These are phyloP conservation scores for Ogataea nitratoaversa DNA, from an alignment of 805 yeast genomes.

Conservation along the genomic window DNA sequence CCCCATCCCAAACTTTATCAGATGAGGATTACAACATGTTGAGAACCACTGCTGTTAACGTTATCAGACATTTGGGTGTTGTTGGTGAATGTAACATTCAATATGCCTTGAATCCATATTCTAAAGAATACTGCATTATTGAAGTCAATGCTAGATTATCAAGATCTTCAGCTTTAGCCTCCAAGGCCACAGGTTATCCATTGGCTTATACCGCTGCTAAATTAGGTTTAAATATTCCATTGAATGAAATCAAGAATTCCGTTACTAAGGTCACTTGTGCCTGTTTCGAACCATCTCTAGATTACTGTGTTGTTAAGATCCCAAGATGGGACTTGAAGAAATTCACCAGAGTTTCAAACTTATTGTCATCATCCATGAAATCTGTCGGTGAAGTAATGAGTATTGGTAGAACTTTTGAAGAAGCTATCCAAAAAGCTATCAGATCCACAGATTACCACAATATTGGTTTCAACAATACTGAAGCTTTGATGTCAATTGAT, in stretches of 20 bases:
- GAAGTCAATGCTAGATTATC: slow-evolving; percentile 97
- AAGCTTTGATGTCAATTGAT: slow-evolving; percentile 73
- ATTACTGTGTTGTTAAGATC: slow-evolving; percentile 93
- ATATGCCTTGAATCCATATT: slow-evolving; percentile 93
- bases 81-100: slow-evolving; percentile 99
- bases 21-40: slow-evolving; percentile 98
- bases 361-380: slow-evolving; percentile 94
- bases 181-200: slow-evolving; percentile 98
- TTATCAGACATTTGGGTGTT: slow-evolving; percentile 95
- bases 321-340: slow-evolving; percentile 98
- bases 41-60: slow-evolving; percentile 94
- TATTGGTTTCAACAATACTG: slow-evolving; percentile 84
- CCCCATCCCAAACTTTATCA: slow-evolving; percentile 95
- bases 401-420: slow-evolving; percentile 96
- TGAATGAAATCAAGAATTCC: slow-evolving; percentile 93
- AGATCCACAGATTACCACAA: slow-evolving; percentile 85
- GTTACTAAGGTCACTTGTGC: slow-evolving; percentile 96
- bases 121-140: slow-evolving; percentile 91
- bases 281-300: slow-evolving; percentile 94
- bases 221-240: slow-evolving; percentile 89
- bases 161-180: slow-evolving; percentile 95
- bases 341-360: slow-evolving; percentile 92
- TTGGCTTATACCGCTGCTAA: slow-evolving; percentile 98
- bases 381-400: slow-evolving; percentile 99
- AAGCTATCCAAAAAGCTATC: slow-evolving; percentile 94